Evolutionary conservation across 2,329 filamentous ascomycete species (phyloP).

Genomic region (Diplodia intermedia): DNA sequence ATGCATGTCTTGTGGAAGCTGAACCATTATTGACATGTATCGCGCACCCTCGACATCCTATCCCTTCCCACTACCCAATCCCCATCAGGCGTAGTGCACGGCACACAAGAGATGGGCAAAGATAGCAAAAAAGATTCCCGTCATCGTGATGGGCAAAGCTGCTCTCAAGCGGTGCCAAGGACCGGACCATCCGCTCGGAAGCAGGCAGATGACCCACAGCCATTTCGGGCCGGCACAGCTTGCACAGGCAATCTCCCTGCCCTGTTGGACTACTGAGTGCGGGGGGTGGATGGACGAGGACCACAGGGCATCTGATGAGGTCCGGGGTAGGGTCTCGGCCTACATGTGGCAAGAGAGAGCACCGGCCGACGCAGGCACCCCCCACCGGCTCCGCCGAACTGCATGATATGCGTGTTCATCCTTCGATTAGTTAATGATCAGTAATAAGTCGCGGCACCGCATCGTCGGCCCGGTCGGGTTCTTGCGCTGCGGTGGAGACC

Average conservation of each 20-base stretch:
- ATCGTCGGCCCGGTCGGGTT: neutral
- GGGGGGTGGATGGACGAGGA: neutral
- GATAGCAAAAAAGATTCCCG: neutral
- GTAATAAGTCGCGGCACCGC: slow-evolving; percentile 1
- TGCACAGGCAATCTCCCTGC: neutral
- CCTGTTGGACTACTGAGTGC: neutral
- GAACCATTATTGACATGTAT: neutral
- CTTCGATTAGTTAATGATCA: slow-evolving; percentile 21
- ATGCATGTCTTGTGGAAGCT: slow-evolving; percentile 18
- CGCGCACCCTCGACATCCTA: neutral
- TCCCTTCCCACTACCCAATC: neutral
- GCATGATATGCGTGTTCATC: slow-evolving; percentile 3
- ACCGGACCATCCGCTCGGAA: neutral
- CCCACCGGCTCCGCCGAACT: slow-evolving; percentile 3
- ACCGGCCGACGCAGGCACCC: neutral
- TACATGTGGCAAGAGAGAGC: slow-evolving; percentile 4
- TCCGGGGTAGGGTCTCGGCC: neutral
- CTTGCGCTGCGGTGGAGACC: neutral
- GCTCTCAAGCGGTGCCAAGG: neutral
- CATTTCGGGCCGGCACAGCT: neutral
- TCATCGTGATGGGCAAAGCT: neutral
- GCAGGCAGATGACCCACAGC: neutral
- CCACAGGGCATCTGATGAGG: neutral
- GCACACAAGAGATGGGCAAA: neutral
- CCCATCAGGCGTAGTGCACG: neutral